phyloP scores from a whole-genome alignment of 805 yeast species.

The Yamadazyma phyllophila region DNA sequence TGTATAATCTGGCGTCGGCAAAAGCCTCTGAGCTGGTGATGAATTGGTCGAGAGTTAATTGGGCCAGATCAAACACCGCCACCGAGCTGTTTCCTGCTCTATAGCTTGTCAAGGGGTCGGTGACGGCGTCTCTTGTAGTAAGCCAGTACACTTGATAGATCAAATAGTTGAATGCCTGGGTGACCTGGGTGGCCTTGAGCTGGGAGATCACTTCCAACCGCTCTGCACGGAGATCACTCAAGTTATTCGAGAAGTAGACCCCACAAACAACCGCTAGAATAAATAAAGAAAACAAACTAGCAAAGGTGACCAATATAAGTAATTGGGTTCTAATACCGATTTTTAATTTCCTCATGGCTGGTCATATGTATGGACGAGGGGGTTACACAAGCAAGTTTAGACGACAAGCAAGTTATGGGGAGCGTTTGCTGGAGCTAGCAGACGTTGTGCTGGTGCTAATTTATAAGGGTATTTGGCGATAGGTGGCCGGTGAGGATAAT shows the following conservation, averaged over 20 bases:
- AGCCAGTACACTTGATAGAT: conserved; percentile 71
- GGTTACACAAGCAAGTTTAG: too few species aligned
- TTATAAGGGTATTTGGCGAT: too few species aligned
- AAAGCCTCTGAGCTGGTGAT: conserved; percentile 62
- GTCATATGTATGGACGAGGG: background rate
- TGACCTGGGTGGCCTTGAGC: conserved; percentile 74
- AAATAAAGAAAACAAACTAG: conserved; percentile 66
- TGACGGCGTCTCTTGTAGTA: conserved; percentile 58
- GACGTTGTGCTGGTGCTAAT: too few species aligned
- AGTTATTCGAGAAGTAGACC: conserved; percentile 64
- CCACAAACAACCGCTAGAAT: conserved; percentile 74
- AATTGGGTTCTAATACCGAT: conserved; percentile 77
- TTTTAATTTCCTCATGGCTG: conserved; percentile 37
- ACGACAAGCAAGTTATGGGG: too few species aligned
- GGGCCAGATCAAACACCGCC: conserved; percentile 44
- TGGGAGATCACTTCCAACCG: conserved; percentile 76
- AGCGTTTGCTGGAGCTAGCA: too few species aligned
- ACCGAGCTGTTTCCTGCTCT: conserved; percentile 70
- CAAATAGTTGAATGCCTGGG: conserved; percentile 59
- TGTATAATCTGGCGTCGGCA: conserved; percentile 66
- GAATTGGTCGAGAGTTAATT: conserved; percentile 51
- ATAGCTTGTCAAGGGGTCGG: conserved; percentile 56
- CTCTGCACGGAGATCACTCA: conserved; percentile 62
- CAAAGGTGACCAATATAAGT: conserved; percentile 64
- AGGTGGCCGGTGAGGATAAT: background rate